These are phyloP conservation scores for Trichoderma polysporum DNA, from an alignment of 2,329 filamentous ascomycete genomes.

Conservation along the genomic window DNA sequence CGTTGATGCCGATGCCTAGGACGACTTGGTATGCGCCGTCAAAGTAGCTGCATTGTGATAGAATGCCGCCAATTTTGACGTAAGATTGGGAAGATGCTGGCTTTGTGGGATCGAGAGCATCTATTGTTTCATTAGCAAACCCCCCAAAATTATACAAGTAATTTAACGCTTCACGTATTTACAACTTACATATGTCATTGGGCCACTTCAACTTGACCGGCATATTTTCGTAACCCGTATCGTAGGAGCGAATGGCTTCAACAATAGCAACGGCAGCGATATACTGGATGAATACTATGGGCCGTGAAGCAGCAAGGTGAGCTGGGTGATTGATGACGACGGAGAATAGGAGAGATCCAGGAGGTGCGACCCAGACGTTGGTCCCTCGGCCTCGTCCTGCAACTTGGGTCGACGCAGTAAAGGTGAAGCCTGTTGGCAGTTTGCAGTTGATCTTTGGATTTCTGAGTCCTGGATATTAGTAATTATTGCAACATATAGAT, in stretches of 20 bases:
- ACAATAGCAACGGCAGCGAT: conserved; percentile 85
- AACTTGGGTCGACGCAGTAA: conserved; percentile 82
- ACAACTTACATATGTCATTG: conserved; percentile 76
- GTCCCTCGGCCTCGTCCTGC: conserved; percentile 83
- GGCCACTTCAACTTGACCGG: conserved; percentile 95
- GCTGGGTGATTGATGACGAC: conserved; percentile 82
- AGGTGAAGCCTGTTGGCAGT: conserved; percentile 82
- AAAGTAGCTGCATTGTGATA: conserved; percentile 84
- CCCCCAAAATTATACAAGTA: no score
- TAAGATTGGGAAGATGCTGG: conserved; percentile 53
- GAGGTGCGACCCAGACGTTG: conserved; percentile 93
- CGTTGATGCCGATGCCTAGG: conserved; percentile 83
- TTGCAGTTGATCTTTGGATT: conserved; percentile 75
- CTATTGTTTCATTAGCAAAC: conserved; percentile 34
- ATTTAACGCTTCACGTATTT: background rate
- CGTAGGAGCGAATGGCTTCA: conserved; percentile 78
- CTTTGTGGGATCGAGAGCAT: conserved; percentile 64
- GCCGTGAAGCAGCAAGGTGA: conserved; percentile 66
- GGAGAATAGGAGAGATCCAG: conserved; percentile 83
- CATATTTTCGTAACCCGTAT: conserved; percentile 68
- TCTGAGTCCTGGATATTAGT: conserved; percentile 40
- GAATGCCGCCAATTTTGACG: conserved; percentile 89
- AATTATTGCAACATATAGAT: background rate
- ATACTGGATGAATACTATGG: conserved; percentile 93
- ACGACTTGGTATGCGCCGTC: conserved; percentile 79